Conservation (phyloP, 352 stramenopile genomes). For the Globisporangium apiculatum region DNA sequence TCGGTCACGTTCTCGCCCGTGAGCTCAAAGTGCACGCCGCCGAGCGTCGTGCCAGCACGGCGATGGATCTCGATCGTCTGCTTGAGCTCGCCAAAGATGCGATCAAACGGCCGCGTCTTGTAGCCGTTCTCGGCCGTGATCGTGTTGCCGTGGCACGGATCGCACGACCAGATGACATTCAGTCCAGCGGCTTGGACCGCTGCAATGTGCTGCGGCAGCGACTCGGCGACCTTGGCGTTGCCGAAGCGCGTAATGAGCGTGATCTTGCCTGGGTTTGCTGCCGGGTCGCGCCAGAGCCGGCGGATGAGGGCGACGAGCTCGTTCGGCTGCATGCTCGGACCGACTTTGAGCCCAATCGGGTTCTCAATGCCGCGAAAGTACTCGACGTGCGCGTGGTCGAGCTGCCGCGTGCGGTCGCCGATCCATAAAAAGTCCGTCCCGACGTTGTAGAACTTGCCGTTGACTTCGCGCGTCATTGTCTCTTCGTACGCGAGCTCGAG, state of each 20-base stretch:
- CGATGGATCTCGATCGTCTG: constrained; percentile 98
- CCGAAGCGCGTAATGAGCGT: constrained; percentile 98
- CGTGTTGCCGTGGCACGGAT: constrained; percentile 97
- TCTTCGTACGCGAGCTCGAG: constrained; percentile 97
- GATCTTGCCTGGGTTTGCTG: constrained; percentile 92
- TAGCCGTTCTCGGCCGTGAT: constrained; percentile 93
- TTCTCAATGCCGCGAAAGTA: constrained; percentile 98
- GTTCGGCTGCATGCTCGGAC: constrained; percentile 91
- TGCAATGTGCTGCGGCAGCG: constrained; percentile 94
- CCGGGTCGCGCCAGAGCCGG: constrained; percentile 92
- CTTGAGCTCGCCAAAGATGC: constrained; percentile 94
- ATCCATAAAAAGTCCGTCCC: constrained; percentile 99
- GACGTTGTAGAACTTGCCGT: constrained; percentile 96
- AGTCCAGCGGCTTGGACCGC: constrained; percentile 92
- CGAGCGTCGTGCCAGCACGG: constrained; percentile 89
- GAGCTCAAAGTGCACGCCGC: constrained; percentile 96
- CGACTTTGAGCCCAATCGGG: constrained; percentile 98
- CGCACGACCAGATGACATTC: constrained; percentile 96
- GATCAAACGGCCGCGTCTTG: constrained; percentile 97
- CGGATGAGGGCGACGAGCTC: constrained; percentile 95
- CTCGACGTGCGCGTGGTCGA: constrained; percentile 97
- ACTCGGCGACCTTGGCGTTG: constrained; percentile 88
- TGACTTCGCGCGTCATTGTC: constrained; percentile 93
- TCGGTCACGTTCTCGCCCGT: constrained; percentile 99
- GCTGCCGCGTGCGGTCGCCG: constrained; percentile 96